A percentile compares a stretch with the other conserved stretches of the same genome.
phyloP scores from a whole-genome alignment of 163 green algal genomes.

The Scenedesmus sp. region DNA sequence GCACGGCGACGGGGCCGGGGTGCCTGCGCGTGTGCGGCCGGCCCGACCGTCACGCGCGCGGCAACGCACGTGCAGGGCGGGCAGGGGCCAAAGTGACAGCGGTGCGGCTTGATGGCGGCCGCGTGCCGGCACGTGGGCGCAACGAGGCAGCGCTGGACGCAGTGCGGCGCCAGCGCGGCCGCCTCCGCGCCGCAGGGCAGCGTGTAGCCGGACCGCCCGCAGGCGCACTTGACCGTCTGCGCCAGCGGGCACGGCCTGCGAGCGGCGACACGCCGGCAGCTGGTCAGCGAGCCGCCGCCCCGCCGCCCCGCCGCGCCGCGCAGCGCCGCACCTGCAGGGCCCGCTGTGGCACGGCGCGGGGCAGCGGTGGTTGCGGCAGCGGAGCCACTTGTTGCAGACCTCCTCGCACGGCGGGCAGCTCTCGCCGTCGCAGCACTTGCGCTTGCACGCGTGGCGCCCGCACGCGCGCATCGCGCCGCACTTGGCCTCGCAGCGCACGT shows the following conservation, averaged over 20 bases:
- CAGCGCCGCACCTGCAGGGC: conserved; percentile 53
- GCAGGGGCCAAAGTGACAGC: conserved; percentile 86
- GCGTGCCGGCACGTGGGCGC: conserved; percentile 72
- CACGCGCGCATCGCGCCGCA: conserved; percentile 76
- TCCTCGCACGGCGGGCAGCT: conserved; percentile 86
- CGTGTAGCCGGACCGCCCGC: conserved; percentile 62
- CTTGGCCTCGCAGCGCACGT: conserved; percentile 75
- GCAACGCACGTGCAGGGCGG: conserved; percentile 63
- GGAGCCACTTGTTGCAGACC: conserved; percentile 71
- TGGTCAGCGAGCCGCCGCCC: too few relatives aligned
- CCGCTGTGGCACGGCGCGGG: conserved; percentile 82
- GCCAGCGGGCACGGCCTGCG: conserved; percentile 81
- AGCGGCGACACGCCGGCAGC: background rate
- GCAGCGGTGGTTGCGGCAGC: conserved; percentile 85
- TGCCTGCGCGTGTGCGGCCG: too few relatives aligned
- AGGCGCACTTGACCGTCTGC: conserved; percentile 74
- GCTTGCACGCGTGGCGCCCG: conserved; percentile 81
- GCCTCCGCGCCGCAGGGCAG: conserved; percentile 82
- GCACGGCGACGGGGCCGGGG: too few relatives aligned
- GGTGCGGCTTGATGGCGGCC: conserved; percentile 50
- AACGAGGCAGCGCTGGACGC: conserved; percentile 68
- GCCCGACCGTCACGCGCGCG: too few relatives aligned
- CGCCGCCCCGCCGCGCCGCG: too few relatives aligned
- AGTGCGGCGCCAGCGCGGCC: conserved; percentile 66
- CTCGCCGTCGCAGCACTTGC: conserved; percentile 82